Percentiles rank a stretch among this genome's conserved stretches.
Evolutionary conservation across 495 filamentous ascomycete genomes (phyloP).

Genomic region (Aspergillus avenaceus): DNA sequence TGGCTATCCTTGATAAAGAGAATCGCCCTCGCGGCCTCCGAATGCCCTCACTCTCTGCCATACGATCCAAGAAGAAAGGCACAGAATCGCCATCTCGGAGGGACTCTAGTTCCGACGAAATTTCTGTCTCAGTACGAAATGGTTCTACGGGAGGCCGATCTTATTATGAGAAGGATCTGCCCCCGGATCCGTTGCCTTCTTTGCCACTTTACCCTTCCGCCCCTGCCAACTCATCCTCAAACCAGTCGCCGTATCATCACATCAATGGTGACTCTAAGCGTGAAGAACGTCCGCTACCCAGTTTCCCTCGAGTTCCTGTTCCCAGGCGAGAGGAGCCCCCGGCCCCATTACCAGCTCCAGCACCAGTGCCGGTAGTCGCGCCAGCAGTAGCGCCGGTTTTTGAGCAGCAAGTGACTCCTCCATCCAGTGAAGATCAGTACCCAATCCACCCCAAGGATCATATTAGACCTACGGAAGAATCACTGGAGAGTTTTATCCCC

Average conservation of each 20-base stretch:
- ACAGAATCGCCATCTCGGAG: slow-evolving; percentile 9
- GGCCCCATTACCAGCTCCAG: neutral
- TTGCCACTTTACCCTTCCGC: slow-evolving; percentile 9
- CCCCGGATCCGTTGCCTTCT: slow-evolving; percentile 21
- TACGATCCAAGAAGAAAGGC: slow-evolving; percentile 21
- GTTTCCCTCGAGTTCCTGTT: slow-evolving; percentile 2
- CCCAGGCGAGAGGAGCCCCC: neutral
- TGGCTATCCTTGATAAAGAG: slow-evolving; percentile 40
- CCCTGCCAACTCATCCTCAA: slow-evolving; percentile 2
- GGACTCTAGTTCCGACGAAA: slow-evolving; percentile 7
- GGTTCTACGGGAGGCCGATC: slow-evolving; percentile 12
- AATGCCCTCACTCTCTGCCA: slow-evolving; percentile 33
- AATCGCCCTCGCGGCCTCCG: slow-evolving; percentile 38
- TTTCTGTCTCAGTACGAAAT: slow-evolving; percentile 6
- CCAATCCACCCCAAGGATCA: neutral
- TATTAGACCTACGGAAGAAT: slow-evolving; percentile 11
- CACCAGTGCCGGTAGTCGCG: too few relatives aligned
- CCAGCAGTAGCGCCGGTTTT: too few relatives aligned
- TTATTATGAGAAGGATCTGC: slow-evolving; percentile 27
- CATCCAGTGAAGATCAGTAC: slow-evolving; percentile 15
- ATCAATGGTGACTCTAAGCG: neutral
- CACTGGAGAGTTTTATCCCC: slow-evolving; percentile 38
- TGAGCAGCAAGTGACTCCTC: slow-evolving; percentile 17
- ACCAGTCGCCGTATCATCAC: slow-evolving; percentile 1
- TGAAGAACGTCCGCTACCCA: slow-evolving; percentile 3